These are phyloP conservation scores for Cordyceps pruinosa DNA, from an alignment of 2,329 filamentous ascomycete species.

Conservation along the genomic window DNA sequence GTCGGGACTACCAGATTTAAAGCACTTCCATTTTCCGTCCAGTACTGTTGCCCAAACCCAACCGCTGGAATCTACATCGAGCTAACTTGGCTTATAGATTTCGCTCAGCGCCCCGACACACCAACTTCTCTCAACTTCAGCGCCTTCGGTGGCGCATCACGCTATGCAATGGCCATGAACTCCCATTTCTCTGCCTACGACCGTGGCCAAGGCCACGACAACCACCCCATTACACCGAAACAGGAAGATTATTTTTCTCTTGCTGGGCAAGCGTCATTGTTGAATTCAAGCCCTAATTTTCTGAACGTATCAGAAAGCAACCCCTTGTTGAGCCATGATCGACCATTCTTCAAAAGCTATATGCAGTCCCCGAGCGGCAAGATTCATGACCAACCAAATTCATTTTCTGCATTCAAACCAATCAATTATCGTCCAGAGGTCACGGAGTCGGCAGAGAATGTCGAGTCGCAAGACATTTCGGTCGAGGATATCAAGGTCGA, in stretches of 20 bases:
- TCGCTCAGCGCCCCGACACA: not conserved
- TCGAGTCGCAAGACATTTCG: conserved; percentile 9
- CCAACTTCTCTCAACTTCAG: not conserved
- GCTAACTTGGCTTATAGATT: not conserved
- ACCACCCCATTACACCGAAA: not conserved
- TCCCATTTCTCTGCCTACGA: conserved; percentile 8
- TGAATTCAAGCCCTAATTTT: conserved; percentile 9
- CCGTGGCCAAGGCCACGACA: not conserved
- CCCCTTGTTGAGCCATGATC: conserved; percentile 9
- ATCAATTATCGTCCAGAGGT: conserved; percentile 21
- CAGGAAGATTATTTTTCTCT: conserved; percentile 11
- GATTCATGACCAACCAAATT: conserved; percentile 14
- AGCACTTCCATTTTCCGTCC: not conserved
- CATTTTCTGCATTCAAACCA: conserved; percentile 25
- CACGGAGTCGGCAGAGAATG: conserved; percentile 15
- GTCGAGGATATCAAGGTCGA: conserved; percentile 21
- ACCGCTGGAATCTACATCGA: too few species aligned
- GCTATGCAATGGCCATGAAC: conserved; percentile 3
- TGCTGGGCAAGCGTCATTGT: not conserved
- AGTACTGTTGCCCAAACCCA: not conserved
- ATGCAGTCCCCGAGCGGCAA: conserved; percentile 16
- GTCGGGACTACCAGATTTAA: conserved; percentile 7
- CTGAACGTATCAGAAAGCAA: conserved; percentile 9
- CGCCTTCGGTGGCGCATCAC: conserved; percentile 6
- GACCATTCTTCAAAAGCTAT: conserved; percentile 18